These are phyloP conservation scores for Tripterygium wilfordii DNA, from an alignment of 177 flowering plant genomes.

Conservation along the genomic window DNA sequence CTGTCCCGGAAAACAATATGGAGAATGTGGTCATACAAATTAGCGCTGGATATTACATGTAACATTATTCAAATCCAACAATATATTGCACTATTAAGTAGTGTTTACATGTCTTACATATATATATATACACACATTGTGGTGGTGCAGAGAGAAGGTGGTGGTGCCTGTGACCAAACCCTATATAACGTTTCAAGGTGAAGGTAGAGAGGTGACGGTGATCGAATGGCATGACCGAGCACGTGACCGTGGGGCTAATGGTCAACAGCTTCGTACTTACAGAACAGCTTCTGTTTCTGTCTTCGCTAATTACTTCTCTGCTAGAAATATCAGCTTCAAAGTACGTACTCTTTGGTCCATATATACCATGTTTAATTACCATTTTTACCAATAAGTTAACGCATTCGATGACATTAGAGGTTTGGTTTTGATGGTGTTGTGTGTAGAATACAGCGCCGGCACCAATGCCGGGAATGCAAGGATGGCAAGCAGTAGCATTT, in stretches of 20 bases:
- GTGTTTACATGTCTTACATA: no score
- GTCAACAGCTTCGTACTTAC: slow-evolving; percentile 85
- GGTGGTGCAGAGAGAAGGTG: slow-evolving; percentile 75
- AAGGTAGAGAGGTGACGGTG: slow-evolving; percentile 67
- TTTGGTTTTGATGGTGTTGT: background rate
- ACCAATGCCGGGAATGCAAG: slow-evolving; percentile 90
- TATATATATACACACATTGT: no score
- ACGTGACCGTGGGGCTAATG: slow-evolving; percentile 62
- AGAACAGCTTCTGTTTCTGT: slow-evolving; percentile 86
- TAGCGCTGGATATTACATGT: slow-evolving; percentile 68
- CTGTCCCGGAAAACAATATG: slow-evolving; percentile 53
- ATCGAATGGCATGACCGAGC: slow-evolving; percentile 96
- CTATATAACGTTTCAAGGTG: slow-evolving; percentile 82
- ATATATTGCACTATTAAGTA: no score
- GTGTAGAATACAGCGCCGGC: slow-evolving; percentile 91
- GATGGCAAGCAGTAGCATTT: slow-evolving; percentile 94
- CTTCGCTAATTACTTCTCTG: slow-evolving; percentile 71
- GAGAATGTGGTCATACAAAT: slow-evolving; percentile 54
- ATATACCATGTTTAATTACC: no score
- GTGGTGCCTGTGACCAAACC: slow-evolving; percentile 75
- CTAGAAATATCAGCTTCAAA: slow-evolving; percentile 92
- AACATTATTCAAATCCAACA: background rate
- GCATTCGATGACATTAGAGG: background rate
- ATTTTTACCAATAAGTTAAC: no score
- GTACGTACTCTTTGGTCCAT: no score